Evolutionary conservation across 2,329 filamentous ascomycete genomes (phyloP).

Genomic region (Helotiales sp.): DNA sequence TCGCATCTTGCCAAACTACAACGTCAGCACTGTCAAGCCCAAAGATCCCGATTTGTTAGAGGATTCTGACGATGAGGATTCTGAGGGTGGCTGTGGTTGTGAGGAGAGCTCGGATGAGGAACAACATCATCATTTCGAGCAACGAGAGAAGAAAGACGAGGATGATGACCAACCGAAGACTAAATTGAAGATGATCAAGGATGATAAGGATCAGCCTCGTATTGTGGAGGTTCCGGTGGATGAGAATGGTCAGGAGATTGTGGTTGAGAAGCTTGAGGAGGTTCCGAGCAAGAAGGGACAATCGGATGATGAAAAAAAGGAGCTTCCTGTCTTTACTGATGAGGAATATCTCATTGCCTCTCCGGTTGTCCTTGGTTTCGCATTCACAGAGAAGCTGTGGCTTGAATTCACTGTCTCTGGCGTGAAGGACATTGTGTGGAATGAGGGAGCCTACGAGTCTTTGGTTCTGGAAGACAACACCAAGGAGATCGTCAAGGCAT

Average conservation of each 20-base stretch:
- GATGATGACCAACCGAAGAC: constrained; percentile 35
- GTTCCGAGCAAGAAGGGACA: constrained; percentile 38
- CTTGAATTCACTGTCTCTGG: constrained; percentile 81
- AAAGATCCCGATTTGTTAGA: constrained; percentile 65
- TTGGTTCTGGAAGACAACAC: constrained; percentile 68
- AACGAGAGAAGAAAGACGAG: constrained; percentile 18
- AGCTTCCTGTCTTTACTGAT: constrained; percentile 64
- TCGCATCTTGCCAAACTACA: constrained; percentile 84
- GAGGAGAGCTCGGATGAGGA: constrained; percentile 35
- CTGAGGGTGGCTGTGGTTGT: constrained; percentile 42
- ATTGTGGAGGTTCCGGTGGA: constrained; percentile 56
- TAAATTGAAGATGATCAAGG: constrained; percentile 37
- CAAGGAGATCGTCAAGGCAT: constrained; percentile 71
- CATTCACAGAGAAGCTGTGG: constrained; percentile 88
- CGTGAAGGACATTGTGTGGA: constrained; percentile 81
- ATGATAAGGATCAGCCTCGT: constrained; percentile 51
- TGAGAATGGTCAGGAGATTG: constrained; percentile 54
- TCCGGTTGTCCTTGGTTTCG: constrained; percentile 81
- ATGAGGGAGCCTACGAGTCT: constrained; percentile 77
- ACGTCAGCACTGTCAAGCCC: constrained; percentile 70
- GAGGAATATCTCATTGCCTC: constrained; percentile 84
- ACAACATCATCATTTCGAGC: constrained; percentile 29
- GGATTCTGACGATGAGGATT: constrained; percentile 47
- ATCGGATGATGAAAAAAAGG: constrained; percentile 34
- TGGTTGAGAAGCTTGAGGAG: constrained; percentile 57